Base-by-base conservation (phyloP, 495 filamentous ascomycete species). In the Penicillium parvum region DNA sequence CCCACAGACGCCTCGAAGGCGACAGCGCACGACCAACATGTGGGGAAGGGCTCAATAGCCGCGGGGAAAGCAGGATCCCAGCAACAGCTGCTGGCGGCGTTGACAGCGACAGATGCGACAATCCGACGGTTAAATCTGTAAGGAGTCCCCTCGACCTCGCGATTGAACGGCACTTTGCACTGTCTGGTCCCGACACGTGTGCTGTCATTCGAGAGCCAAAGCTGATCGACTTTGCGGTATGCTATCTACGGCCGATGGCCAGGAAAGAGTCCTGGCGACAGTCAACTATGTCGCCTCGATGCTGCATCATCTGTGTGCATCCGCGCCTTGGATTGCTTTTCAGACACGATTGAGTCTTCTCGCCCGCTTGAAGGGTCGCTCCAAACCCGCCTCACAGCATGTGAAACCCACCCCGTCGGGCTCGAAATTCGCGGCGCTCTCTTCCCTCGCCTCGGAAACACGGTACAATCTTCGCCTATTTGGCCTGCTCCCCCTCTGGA, bases 391-490 rank as follows among this genome's bases (percentile, higher is more conserved):
- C 0, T 12, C 50, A 15, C 46, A 37, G 20, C 49, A 36, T 21
- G 34, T 50, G 35, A 43, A 47, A 51, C 48, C 60, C 32, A 29
- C 42, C 30, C 49, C 57, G 37, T 52, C 52, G 55, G 70, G 52
- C 26, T 65, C 56, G 61, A 82, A 60, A 56, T 64, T 48, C 66
- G 68, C 54, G 46, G 80, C 53, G 35, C 75, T 57, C 66, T 78
- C 65, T 62, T 76, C 44, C 50, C 74, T 70, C 40, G 58, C 83
- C 48, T 81, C 82, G 50, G 88, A 91, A 68, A 75, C 79, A 34
- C 71, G 89, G 30, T 85, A 83, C 30, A 88, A 88, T 52, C 61
- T 84, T 38, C 80, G 91, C 1, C 74, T 96, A 3, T 88, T 86
- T 76, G 88, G 82, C 0, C 69, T 96, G 9, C 55, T 96, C 11